Percentiles rank a stretch among this genome's conserved stretches.
These are phyloP conservation scores for Eimeria brunetti DNA, from an alignment of 169 alveolate species.

Conservation along the genomic window DNA sequence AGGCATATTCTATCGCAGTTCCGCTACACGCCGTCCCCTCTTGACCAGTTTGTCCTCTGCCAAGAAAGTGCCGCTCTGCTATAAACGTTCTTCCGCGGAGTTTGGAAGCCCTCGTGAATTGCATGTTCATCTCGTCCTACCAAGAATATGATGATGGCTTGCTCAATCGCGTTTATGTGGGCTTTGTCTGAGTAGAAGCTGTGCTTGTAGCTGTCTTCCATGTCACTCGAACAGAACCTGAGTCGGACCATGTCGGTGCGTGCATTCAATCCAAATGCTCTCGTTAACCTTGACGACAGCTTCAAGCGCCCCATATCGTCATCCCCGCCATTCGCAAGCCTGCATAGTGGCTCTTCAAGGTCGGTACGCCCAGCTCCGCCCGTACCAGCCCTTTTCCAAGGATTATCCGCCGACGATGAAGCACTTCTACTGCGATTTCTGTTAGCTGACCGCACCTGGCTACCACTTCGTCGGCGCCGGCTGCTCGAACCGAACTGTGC, in stretches of 20 bases:
- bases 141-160: conserved; percentile 74
- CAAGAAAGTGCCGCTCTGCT: neutral
- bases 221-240: conserved; percentile 47
- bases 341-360: conserved; percentile 43
- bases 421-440: conserved; percentile 53
- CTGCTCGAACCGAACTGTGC: conserved; percentile 39
- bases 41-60: neutral
- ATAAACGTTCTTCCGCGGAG: neutral
- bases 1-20: neutral
- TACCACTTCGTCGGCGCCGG: conserved; percentile 36
- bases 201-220: conserved; percentile 77
- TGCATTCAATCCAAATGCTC: conserved; percentile 60
- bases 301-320: conserved; percentile 33
- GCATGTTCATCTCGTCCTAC: conserved; percentile 1
- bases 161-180: conserved; percentile 65
- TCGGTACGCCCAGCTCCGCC: conserved; percentile 56
- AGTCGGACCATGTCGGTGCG: conserved; percentile 68
- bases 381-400: conserved; percentile 35
- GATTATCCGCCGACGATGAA: conserved; percentile 35
- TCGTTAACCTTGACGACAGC: conserved; percentile 35
- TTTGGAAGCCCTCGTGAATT: neutral
- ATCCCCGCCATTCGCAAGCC: conserved; percentile 36
- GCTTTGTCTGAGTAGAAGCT: conserved; percentile 58
- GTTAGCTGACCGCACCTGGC: conserved; percentile 21
- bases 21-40: neutral